These are phyloP conservation scores for Aspergillus indologenus DNA, from an alignment of 495 filamentous ascomycete genomes.

Conservation along the genomic window DNA sequence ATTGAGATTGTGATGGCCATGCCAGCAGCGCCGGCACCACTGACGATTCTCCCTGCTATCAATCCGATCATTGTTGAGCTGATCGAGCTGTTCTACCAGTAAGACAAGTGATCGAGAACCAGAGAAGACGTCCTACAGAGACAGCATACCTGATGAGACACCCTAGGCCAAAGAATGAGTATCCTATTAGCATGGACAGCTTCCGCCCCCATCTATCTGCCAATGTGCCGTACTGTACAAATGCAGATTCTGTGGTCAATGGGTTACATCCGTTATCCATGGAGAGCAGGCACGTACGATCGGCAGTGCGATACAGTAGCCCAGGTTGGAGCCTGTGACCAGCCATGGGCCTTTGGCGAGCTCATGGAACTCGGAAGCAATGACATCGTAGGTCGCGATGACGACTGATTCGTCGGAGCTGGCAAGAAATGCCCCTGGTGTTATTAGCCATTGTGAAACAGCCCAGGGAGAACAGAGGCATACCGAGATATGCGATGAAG, in stretches of 20 bases:
- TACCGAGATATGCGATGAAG: conserved; percentile 9
- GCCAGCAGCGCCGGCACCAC: no score
- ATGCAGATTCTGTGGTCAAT: not conserved
- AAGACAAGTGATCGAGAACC: not conserved
- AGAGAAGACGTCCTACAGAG: not conserved
- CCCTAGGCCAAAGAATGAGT: conserved; percentile 5
- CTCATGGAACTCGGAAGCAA: conserved; percentile 8
- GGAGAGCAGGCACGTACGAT: conserved; percentile 1
- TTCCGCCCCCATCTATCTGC: conserved; percentile 6
- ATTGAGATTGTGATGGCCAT: no score
- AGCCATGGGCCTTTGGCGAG: not conserved
- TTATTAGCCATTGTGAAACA: not conserved
- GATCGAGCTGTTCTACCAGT: not conserved
- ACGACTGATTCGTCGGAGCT: conserved; percentile 10
- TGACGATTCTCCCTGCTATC: conserved; percentile 2
- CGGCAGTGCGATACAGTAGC: conserved; percentile 11
- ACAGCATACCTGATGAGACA: conserved; percentile 5
- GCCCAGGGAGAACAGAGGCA: not conserved
- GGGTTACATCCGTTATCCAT: not conserved
- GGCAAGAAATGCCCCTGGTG: conserved; percentile 9
- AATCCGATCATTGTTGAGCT: not conserved
- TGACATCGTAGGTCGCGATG: conserved; percentile 6
- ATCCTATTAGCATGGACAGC: not conserved
- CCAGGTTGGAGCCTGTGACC: conserved; percentile 11
- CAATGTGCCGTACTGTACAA: conserved; percentile 3